phyloP scores from a whole-genome alignment of 2,329 filamentous ascomycete species.

The Pseudohalonectria lignicola region DNA sequence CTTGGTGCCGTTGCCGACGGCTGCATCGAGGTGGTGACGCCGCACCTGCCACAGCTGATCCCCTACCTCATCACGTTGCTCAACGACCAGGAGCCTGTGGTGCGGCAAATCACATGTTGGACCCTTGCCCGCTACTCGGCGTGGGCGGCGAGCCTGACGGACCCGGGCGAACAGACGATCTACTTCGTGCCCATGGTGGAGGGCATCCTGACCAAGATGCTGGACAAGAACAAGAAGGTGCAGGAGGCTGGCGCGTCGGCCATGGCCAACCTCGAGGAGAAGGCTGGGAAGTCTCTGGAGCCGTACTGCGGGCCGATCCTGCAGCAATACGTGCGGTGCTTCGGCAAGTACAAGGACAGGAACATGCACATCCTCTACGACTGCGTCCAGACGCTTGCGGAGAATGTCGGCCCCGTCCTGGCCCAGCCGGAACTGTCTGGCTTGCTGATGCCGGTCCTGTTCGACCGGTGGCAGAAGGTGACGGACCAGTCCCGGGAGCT shows the following conservation, averaged over 20 bases:
- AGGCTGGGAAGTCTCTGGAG: slow-evolving; percentile 67
- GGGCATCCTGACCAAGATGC: slow-evolving; percentile 85
- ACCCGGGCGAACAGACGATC: slow-evolving; percentile 54
- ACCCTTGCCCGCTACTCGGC: slow-evolving; percentile 85
- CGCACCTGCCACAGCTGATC: slow-evolving; percentile 81
- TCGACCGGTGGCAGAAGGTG: slow-evolving; percentile 78
- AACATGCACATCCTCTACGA: slow-evolving; percentile 99
- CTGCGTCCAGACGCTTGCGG: slow-evolving; percentile 92
- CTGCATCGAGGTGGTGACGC: slow-evolving; percentile 80
- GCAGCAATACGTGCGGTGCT: slow-evolving; percentile 84
- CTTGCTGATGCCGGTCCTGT: slow-evolving; percentile 85
- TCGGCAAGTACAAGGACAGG: slow-evolving; percentile 90
- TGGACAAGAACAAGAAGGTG: slow-evolving; percentile 95
- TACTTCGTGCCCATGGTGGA: slow-evolving; percentile 98
- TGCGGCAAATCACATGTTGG: slow-evolving; percentile 97
- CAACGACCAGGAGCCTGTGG: slow-evolving; percentile 76
- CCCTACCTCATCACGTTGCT: slow-evolving; percentile 83
- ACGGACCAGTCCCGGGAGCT: slow-evolving; percentile 84
- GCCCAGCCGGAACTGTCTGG: slow-evolving; percentile 72
- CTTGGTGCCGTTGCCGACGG: slow-evolving; percentile 92
- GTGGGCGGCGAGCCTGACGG: slow-evolving; percentile 73
- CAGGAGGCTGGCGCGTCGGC: slow-evolving; percentile 94
- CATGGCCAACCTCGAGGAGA: slow-evolving; percentile 92
- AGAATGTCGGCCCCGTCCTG: slow-evolving; percentile 74
- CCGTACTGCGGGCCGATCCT: slow-evolving; percentile 87